Percentiles rank a stretch among this genome's conserved stretches.
Conservation (phyloP, 106 monocot genomes). For the Platanthera guangdongensis region DNA sequence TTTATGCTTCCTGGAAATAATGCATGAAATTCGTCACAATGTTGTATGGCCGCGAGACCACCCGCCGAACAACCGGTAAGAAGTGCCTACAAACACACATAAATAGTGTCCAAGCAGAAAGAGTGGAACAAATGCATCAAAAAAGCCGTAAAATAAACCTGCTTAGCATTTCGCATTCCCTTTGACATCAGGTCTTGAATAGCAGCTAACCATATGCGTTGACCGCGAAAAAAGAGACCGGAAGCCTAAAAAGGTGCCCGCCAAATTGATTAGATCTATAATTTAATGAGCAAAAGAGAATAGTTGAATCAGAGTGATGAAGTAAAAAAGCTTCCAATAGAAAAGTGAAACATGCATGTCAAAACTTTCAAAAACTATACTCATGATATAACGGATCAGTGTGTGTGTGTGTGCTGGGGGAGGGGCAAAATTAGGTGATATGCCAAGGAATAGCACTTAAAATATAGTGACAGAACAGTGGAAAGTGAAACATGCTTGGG, state of each 20-base stretch:
- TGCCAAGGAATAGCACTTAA: no score
- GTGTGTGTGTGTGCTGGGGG: no score
- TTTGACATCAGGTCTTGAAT: constrained; percentile 64
- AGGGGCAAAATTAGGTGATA: no score
- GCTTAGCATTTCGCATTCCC: constrained; percentile 44
- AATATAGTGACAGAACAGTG: no score
- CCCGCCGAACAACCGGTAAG: constrained; percentile 94
- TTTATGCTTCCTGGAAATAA: constrained; percentile 48
- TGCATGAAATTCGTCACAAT: constrained; percentile 70
- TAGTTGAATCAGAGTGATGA: background rate
- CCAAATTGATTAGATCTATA: background rate
- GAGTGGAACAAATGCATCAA: background rate
- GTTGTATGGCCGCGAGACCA: constrained; percentile 62
- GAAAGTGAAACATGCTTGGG: no score
- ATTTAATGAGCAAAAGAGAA: background rate
- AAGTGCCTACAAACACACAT: constrained; percentile 44
- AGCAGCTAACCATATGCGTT: constrained; percentile 65
- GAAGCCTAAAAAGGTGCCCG: constrained; percentile 12
- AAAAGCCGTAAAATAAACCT: constrained; percentile 27
- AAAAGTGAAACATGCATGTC: background rate
- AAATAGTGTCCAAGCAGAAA: background rate
- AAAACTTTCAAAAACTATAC: no score
- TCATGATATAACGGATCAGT: no score
- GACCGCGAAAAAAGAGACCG: constrained; percentile 55
- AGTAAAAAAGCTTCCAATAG: background rate